phyloP scores from a whole-genome alignment of 2,329 filamentous ascomycete genomes.

The Aspergillus sp. region DNA sequence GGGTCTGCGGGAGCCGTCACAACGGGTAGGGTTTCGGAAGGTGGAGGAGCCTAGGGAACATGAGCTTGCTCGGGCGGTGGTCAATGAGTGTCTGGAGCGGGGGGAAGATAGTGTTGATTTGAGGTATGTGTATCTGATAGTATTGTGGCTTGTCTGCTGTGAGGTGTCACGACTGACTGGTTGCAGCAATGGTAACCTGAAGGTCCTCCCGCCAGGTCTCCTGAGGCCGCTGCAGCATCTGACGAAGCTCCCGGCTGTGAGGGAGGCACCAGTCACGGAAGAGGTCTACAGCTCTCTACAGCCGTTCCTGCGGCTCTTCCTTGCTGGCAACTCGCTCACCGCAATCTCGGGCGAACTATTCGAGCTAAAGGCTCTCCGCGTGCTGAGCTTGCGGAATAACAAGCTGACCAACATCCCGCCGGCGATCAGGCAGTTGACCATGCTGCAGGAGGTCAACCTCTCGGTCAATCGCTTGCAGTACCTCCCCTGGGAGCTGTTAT shows the following conservation, averaged over 20 bases:
- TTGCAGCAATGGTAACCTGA: conserved; percentile 31
- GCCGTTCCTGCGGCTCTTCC: conserved; percentile 43
- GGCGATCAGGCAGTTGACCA: conserved; percentile 40
- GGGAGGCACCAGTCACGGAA: conserved; percentile 34
- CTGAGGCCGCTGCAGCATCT: conserved; percentile 39
- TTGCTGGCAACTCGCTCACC: conserved; percentile 42
- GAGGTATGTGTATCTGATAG: conserved; percentile 32
- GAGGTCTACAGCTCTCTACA: conserved; percentile 39
- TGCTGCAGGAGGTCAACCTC: conserved; percentile 46
- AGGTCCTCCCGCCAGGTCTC: conserved; percentile 31
- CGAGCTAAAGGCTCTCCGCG: conserved; percentile 39
- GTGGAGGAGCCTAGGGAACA: conserved; percentile 36
- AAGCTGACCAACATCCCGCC: conserved; percentile 42
- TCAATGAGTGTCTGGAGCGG: conserved; percentile 43
- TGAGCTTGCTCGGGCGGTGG: conserved; percentile 33
- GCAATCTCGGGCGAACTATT: conserved; percentile 41
- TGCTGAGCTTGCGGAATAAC: conserved; percentile 48
- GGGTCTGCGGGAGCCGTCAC: conserved; percentile 8
- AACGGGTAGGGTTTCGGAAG: conserved; percentile 19
- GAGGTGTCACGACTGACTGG: neutral
- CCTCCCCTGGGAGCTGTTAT: conserved; percentile 47
- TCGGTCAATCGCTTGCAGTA: conserved; percentile 42
- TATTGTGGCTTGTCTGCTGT: neutral
- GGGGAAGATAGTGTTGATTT: conserved; percentile 47
- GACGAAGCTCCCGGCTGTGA: conserved; percentile 38